phyloP scores from a whole-genome alignment of 306 rosid genomes.

The Rosa rugosa region DNA sequence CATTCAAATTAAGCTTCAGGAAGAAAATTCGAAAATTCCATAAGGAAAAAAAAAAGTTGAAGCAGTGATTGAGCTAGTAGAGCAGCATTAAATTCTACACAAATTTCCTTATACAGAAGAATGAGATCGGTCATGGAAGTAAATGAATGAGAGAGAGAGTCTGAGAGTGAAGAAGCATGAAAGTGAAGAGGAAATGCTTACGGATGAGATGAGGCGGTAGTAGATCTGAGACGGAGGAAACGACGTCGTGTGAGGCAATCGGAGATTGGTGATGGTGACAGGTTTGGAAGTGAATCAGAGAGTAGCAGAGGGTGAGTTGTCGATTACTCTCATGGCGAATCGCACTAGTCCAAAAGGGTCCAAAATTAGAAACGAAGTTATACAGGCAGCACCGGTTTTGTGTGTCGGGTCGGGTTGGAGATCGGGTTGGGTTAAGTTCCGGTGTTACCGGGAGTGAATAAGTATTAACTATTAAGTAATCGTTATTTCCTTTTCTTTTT shows the following conservation, averaged over 20 bases:
- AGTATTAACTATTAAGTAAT: too few relatives aligned
- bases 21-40: neutral
- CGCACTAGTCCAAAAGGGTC: constrained; percentile 1
- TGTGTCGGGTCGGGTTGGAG: constrained; percentile 10
- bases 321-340: neutral
- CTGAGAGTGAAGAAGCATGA: neutral
- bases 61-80: neutral
- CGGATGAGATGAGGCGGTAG: neutral
- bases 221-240: neutral
- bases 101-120: neutral
- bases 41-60: neutral
- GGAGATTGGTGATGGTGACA: constrained; percentile 4
- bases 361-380: neutral
- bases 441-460: neutral
- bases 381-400: neutral
- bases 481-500: too few relatives aligned
- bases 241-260: neutral
- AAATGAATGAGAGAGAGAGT: neutral
- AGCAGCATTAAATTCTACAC: neutral
- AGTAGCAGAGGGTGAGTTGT: neutral
- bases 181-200: constrained; percentile 8
- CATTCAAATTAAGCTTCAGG: constrained; percentile 15
- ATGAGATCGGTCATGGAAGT: constrained; percentile 12
- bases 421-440: neutral
- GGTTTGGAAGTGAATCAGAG: neutral